Base-by-base conservation (phyloP, 345 rosid genomes). In the Syzygium oleosum region DNA sequence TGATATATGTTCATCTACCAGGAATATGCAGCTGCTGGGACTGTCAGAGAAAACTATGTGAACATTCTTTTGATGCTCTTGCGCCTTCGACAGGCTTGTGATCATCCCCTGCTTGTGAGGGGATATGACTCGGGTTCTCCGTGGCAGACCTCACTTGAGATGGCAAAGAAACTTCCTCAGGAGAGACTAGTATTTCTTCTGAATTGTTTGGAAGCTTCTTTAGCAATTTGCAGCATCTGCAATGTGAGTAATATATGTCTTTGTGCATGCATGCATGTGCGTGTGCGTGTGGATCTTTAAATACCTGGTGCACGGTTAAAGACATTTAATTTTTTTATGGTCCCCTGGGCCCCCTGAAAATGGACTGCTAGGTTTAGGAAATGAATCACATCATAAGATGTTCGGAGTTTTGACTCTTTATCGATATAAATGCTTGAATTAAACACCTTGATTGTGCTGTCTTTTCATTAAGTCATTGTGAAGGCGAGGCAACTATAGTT, bases 11-110 rank as follows among this genome's bases (percentile, higher is more conserved):
- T 73, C 31, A 29, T 77, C 9, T 89, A 21, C 91, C 92, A 98
- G 99, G 99, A 98, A 92, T 98, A 98, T 91, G 97, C 95, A 27
- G 98, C 95, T 88, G 99, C 99, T n/a, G 99, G 99, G 89, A 98
- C 98, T 84, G 98, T 98, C 77, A 96, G 95, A 91, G 98, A 96
- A 89, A 98, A 96, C 89, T 96, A 98, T 61, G 99, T 96, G 52
- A 98, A 98, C 91, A 96, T 98, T 89, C 91, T 98, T 91, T 90
- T 98, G 93, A 96, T 98, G 99, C 97, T 98, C 87, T 91, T 98
- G 94, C 98, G 99, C 43, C 99, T 98, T 87, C 96, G 99, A 80
- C 99, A 98, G 93, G 99, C 99, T 52, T 98, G 99, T 88, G 99
- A 96, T 92, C 98, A 98, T 89, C 99, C 98, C 89, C 97, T 95